These are phyloP conservation scores for Gryganskiella cystojenkinii DNA, from an alignment of 192 early-diverging fungal genomes.

Conservation along the genomic window DNA sequence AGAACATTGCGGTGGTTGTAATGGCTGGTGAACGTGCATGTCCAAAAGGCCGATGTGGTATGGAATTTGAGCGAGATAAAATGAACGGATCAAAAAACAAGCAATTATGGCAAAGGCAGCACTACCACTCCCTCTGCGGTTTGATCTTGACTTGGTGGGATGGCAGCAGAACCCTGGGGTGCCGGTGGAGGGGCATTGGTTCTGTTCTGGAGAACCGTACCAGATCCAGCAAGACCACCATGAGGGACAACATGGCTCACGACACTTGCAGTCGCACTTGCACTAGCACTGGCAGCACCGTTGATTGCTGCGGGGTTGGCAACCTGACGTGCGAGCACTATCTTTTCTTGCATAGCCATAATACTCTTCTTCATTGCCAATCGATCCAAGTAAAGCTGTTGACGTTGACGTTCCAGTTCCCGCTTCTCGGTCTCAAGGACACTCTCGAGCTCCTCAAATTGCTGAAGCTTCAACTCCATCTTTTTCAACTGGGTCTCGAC, in stretches of 20 bases:
- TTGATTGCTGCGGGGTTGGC: too few relatives aligned
- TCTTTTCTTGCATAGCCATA: constrained; percentile 54
- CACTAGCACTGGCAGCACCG: too few relatives aligned
- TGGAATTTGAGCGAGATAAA: background rate
- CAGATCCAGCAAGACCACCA: constrained; percentile 17
- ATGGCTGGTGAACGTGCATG: too few relatives aligned
- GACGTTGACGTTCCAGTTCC: constrained; percentile 79
- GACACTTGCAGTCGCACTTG: constrained; percentile 17
- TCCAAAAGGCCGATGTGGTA: too few relatives aligned
- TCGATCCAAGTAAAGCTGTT: constrained; percentile 69
- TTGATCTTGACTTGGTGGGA: constrained; percentile 21
- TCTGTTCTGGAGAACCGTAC: constrained; percentile 31
- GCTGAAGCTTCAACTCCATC: constrained; percentile 91
- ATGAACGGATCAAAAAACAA: background rate
- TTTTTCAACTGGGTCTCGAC: constrained; percentile 91
- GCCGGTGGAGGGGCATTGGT: constrained; percentile 11
- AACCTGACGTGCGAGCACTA: constrained; percentile 31
- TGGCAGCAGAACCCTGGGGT: constrained; percentile 13
- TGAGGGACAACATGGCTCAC: constrained; percentile 20
- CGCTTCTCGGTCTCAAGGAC: constrained; percentile 88
- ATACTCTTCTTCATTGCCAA: constrained; percentile 67
- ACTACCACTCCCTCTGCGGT: constrained; percentile 36
- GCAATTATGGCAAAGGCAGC: constrained; percentile 31
- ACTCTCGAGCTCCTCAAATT: constrained; percentile 93
- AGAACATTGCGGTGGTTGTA: too few relatives aligned